Conservation (phyloP, 441 rosid species). For the Corymbia citriodora region DNA sequence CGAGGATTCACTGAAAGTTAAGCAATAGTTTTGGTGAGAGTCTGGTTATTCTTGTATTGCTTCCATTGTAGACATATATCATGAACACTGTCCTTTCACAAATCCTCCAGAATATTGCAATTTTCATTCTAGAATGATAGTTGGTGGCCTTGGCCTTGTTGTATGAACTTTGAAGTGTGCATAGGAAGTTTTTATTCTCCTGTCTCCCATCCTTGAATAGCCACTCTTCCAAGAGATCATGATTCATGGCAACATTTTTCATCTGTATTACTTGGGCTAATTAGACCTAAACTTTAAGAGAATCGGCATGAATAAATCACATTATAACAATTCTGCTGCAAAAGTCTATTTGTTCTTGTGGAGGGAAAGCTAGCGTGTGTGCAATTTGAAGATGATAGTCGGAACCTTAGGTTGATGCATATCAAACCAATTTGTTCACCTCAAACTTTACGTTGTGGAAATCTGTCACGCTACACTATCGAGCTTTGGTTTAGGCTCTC, state of each 20-base stretch:
- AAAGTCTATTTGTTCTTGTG: background rate
- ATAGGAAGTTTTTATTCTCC: background rate
- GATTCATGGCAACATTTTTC: background rate
- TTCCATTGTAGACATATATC: background rate
- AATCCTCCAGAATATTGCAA: background rate
- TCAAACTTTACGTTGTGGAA: background rate
- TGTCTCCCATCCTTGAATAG: background rate
- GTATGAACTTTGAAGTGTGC: background rate
- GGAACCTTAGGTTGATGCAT: background rate
- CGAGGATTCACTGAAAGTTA: constrained; percentile 53
- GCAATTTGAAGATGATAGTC: background rate
- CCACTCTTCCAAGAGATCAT: background rate
- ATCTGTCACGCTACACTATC: background rate
- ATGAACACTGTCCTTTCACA: background rate
- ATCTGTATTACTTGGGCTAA: background rate
- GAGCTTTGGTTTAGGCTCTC: background rate
- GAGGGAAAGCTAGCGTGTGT: background rate
- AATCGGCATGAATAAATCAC: background rate
- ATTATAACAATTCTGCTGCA: background rate
- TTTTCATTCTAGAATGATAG: background rate
- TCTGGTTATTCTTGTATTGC: background rate
- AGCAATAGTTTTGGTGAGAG: constrained; percentile 40
- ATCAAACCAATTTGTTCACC: background rate
- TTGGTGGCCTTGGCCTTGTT: background rate
- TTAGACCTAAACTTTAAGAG: background rate